Base-by-base conservation (phyloP, 1,284 basidiomycete genomes). In the Melampsora medusae region DNA sequence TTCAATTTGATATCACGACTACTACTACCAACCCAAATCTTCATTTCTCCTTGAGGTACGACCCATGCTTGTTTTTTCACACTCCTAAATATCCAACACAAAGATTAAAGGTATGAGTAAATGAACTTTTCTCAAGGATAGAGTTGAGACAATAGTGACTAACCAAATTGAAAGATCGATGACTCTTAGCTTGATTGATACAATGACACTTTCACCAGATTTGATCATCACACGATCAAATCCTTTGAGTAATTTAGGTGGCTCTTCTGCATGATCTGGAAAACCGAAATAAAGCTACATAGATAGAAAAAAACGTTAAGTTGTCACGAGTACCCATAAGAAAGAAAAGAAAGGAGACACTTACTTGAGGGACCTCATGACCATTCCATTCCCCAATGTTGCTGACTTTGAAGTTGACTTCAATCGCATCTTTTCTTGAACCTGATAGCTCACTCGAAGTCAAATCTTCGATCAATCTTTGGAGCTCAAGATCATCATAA, bases 201-300 rank as follows among this genome's bases (percentile, higher is more conserved):
- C 79, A 22, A 75, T 79, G 6, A 70, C 66, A 33, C 77, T 80
- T 77, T 81, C 78, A 17, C 77, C 77, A 17, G 77, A n/a, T 33
- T 67, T 5, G 28, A 80, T 53, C 28, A 76, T 75, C 28, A 80
- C 49, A 68, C 79, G 78, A 28, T 80, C 78, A 67, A 81, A 81
- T 16, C 80, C 80, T 59, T 80, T 70, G 2, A 81, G 77, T 2
- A 77, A 76, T 73, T 78, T 79, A 35, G 80, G 49, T 31, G 79
- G 79, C 61, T 77, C 77, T 14, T 78, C 67, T n/a, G 60, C 60
- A 16, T 65, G 25, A 38, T 28, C 14, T 17, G 74, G 74, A 50
- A 75, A 75, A 46, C 56, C 65, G 25, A 75, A n/a, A 38, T 75
- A 75, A 17, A 75, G 28, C 72, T 42, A 42, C 12, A 42, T 12